Base-by-base conservation (phyloP, 495 filamentous ascomycete species). In the Cairneyella variabilis region DNA sequence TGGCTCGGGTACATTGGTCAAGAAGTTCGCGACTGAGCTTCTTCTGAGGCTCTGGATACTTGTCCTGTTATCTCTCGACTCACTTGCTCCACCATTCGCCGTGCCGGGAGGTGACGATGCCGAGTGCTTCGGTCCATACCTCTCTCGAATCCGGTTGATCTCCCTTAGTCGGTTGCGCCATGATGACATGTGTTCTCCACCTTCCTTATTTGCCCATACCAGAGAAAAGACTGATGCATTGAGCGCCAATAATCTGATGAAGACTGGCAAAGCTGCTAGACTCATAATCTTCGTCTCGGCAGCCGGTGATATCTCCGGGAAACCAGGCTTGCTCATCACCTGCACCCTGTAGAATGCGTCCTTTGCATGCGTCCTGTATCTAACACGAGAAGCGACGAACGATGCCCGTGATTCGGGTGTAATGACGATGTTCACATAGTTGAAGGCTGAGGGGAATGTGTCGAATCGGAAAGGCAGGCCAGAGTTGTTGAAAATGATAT, bases 401-500 rank as follows among this genome's bases (percentile, higher is more conserved):
- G 78, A 77, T 22, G 76, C 76, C 22, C 82, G 76, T 23, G 86
- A 89, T 34, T 90, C 88, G 0, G 95, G 95, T 2, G 87, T 89
- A 64, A 99, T 90, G 58, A 97, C 84, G 57, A 99, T 97, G 69
- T 96, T 89, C 69, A 97, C 89, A 57, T 84, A 93, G 66, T 96
- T 96, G 74, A 97, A 95, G 57, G 89, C 85, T 0, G 89, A 91
- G 0, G 89, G 89, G 54, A 99, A 91, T 3, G 90, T 96, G 66
- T 96, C 83, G 61, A 96, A 95, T 49, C 80, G 76, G 74, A 95
- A 97, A 0, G 89, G 84, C 22, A 80, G 63, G 21, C 95, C 92
- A 14, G 91, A 96, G 53, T 93, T 88, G 65, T 99, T 99, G 73
- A 91, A 99, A 44, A 99, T 83, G 60, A 99, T 95, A 61, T 95